These are phyloP conservation scores for Arthrobotrys entomopaga DNA, from an alignment of 2,329 filamentous ascomycete species.

Conservation along the genomic window DNA sequence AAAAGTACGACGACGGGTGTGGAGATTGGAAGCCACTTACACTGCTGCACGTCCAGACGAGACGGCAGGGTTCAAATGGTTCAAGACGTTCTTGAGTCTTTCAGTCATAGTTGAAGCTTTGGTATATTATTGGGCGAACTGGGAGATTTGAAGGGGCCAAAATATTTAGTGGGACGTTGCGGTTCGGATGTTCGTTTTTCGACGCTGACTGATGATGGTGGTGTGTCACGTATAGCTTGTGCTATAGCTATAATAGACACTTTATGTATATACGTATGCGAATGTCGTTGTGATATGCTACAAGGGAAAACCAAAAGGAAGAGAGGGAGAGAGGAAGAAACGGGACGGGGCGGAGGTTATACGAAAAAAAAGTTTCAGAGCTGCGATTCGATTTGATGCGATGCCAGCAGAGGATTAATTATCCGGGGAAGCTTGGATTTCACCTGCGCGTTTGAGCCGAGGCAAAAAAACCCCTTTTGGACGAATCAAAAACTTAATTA, in stretches of 20 bases:
- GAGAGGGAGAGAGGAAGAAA: not conserved
- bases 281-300: not conserved
- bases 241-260: slow-evolving; percentile 23
- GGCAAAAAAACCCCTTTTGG: slow-evolving; percentile 29
- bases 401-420: slow-evolving; percentile 7
- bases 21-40: slow-evolving; percentile 68
- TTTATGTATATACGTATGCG: not conserved
- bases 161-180: slow-evolving; percentile 21
- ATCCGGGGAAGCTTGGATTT: slow-evolving; percentile 37
- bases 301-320: slow-evolving; percentile 7
- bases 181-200: slow-evolving; percentile 39
- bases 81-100: slow-evolving; percentile 86
- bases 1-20: not conserved
- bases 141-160: slow-evolving; percentile 29
- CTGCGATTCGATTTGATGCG: slow-evolving; percentile 13
- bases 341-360: slow-evolving; percentile 19
- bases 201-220: not conserved
- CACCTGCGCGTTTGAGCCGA: slow-evolving; percentile 53
- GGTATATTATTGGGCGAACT: slow-evolving; percentile 41
- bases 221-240: slow-evolving; percentile 18
- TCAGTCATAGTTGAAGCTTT: slow-evolving; percentile 76
- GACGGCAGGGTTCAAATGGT: slow-evolving; percentile 77
- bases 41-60: slow-evolving; percentile 77
- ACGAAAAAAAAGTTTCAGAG: slow-evolving; percentile 24
- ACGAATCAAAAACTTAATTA: slow-evolving; percentile 9